Evolutionary conservation across 2,329 filamentous ascomycete species (phyloP).

Genomic region (Pseudopithomyces maydicus): DNA sequence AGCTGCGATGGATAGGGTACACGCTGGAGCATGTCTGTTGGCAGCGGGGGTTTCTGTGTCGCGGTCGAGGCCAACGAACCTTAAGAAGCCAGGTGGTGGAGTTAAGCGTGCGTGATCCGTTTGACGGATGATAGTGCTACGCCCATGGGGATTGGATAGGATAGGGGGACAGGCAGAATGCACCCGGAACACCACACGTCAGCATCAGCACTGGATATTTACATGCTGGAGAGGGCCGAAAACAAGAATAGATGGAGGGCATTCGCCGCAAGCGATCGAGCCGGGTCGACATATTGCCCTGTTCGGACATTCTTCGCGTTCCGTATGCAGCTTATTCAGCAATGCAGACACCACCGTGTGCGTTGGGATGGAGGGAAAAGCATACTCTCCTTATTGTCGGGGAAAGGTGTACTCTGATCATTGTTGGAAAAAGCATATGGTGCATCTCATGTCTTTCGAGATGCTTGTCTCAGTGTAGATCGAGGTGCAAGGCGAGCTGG

Average conservation of each 20-base stretch:
- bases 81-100: slow-evolving; percentile 23
- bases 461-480: no score
- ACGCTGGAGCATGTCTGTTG: slow-evolving; percentile 40
- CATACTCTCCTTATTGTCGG: background rate
- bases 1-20: slow-evolving; percentile 17
- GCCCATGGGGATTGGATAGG: slow-evolving; percentile 28
- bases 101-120: slow-evolving; percentile 20
- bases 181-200: slow-evolving; percentile 12
- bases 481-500: no score
- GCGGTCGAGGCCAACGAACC: slow-evolving; percentile 21
- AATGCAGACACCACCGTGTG: background rate
- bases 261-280: slow-evolving; percentile 25
- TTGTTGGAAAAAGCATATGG: no score
- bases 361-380: background rate
- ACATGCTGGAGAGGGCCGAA: slow-evolving; percentile 19
- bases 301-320: background rate
- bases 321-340: background rate
- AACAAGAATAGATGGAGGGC: slow-evolving; percentile 16
- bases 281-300: slow-evolving; percentile 10
- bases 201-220: slow-evolving; percentile 15
- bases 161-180: slow-evolving; percentile 11
- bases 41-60: slow-evolving; percentile 13
- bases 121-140: slow-evolving; percentile 22
- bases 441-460: no score
- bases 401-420: background rate